These are phyloP conservation scores for Erigeron philadelphicus DNA, from an alignment of 140 eudicot genomes.

Conservation along the genomic window DNA sequence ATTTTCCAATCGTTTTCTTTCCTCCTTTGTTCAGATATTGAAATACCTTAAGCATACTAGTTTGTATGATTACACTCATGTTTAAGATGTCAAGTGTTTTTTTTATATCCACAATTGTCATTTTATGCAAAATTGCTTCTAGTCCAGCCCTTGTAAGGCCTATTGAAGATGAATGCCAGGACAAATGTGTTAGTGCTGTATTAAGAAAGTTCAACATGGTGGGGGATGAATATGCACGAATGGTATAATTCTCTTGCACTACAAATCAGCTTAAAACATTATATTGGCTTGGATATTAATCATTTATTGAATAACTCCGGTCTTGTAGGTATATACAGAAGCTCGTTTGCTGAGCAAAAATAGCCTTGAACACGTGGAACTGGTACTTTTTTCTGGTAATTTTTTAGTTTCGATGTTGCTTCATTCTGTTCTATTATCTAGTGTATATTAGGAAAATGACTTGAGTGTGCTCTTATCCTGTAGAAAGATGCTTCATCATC, in stretches of 20 bases:
- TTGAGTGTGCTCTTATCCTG: conserved; percentile 24
- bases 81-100: neutral
- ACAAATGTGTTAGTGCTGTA: conserved; percentile 37
- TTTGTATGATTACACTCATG: conserved; percentile 6
- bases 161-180: conserved; percentile 25
- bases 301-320: conserved; percentile 1
- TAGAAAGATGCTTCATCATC: conserved; percentile 55
- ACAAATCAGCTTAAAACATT: neutral
- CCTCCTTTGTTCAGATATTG: neutral
- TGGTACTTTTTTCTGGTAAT: conserved; percentile 74
- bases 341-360: conserved; percentile 36
- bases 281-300: conserved; percentile 9
- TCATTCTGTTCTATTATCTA: neutral
- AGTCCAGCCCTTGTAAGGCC: conserved; percentile 48
- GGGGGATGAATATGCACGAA: conserved; percentile 39
- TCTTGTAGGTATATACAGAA: conserved; percentile 51
- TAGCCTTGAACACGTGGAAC: conserved; percentile 41
- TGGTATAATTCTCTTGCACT: conserved; percentile 44
- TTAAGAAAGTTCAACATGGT: conserved; percentile 40
- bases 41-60: neutral
- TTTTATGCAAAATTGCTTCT: conserved; percentile 23
- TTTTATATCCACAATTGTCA: neutral
- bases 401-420: conserved; percentile 28
- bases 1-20: conserved; percentile 13
- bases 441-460: neutral